phyloP scores from a whole-genome alignment of 2,329 filamentous ascomycete species.

The Neopestalotiopsis rosae region DNA sequence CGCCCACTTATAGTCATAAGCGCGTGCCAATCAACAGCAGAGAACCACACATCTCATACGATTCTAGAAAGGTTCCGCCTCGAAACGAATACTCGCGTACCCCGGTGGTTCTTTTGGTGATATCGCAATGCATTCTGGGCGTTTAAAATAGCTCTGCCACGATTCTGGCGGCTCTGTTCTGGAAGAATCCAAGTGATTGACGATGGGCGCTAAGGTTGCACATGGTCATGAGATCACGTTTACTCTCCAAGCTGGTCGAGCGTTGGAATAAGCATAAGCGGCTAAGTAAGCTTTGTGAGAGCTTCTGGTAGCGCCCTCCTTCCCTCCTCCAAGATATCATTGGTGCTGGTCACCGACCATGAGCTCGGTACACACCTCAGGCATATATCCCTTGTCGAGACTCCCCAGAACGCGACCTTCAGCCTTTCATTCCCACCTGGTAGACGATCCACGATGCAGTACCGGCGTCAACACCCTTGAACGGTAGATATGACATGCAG shows the following conservation, averaged over 20 bases:
- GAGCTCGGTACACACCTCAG: neutral
- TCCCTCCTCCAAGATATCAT: neutral
- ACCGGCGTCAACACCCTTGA: neutral
- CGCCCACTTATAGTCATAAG: constrained; percentile 14
- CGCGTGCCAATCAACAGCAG: neutral
- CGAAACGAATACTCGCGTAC: neutral
- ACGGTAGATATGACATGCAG: constrained; percentile 15
- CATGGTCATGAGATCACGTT: neutral
- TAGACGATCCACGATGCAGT: neutral
- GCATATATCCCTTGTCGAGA: neutral
- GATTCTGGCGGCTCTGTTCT: neutral
- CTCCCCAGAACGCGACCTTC: neutral
- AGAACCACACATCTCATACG: neutral
- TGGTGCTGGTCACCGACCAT: neutral
- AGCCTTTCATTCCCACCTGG: neutral
- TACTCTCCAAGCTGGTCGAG: neutral
- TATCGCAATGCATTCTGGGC: neutral
- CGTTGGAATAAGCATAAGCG: neutral
- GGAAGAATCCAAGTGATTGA: neutral
- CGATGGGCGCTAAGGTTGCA: constrained; percentile 2
- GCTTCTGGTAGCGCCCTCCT: constrained; percentile 9
- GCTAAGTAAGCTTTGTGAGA: neutral
- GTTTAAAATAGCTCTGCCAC: neutral
- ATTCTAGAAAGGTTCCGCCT: constrained; percentile 18
- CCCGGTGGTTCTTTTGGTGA: neutral